Percentiles rank a stretch among this genome's conserved stretches.
Evolutionary conservation across 176 grass and related monocot genomes (phyloP).

Genomic region (Eragrostis nindensis): DNA sequence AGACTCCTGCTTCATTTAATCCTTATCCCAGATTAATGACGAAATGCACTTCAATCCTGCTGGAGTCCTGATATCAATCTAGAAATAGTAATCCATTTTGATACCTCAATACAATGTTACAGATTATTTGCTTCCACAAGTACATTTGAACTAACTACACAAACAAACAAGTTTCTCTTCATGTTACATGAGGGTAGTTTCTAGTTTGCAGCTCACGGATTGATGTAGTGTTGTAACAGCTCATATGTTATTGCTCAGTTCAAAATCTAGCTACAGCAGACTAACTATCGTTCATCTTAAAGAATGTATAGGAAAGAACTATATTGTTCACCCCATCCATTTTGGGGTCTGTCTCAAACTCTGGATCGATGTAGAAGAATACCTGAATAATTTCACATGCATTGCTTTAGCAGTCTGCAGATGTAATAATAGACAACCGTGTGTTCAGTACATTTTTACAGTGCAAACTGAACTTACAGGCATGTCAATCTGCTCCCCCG

Average conservation of each 20-base stretch:
- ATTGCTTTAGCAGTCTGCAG: neutral
- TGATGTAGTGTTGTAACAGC: neutral
- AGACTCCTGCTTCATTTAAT: neutral
- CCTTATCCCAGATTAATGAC: neutral
- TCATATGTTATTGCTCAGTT: neutral
- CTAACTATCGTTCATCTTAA: slow-evolving; percentile 87
- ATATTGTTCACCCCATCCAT: slow-evolving; percentile 96
- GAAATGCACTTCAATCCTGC: neutral
- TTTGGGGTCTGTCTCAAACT: slow-evolving; percentile 94
- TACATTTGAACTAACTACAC: slow-evolving; percentile 13
- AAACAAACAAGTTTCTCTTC: neutral
- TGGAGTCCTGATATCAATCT: neutral
- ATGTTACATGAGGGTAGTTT: slow-evolving; percentile 32
- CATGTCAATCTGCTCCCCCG: slow-evolving; percentile 98
- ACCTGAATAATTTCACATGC: slow-evolving; percentile 54
- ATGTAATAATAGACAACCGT: neutral
- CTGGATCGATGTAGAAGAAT: slow-evolving; percentile 95
- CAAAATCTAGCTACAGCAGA: neutral
- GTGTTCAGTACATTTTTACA: slow-evolving; percentile 6
- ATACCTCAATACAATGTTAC: neutral
- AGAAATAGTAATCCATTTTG: neutral
- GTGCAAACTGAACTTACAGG: slow-evolving; percentile 54
- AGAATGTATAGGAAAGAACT: slow-evolving; percentile 97
- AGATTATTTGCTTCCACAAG: slow-evolving; percentile 38
- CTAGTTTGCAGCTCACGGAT: neutral